These are phyloP conservation scores for Apophysomyces variabilis DNA, from an alignment of 371 early-diverging fungal species.

Conservation along the genomic window DNA sequence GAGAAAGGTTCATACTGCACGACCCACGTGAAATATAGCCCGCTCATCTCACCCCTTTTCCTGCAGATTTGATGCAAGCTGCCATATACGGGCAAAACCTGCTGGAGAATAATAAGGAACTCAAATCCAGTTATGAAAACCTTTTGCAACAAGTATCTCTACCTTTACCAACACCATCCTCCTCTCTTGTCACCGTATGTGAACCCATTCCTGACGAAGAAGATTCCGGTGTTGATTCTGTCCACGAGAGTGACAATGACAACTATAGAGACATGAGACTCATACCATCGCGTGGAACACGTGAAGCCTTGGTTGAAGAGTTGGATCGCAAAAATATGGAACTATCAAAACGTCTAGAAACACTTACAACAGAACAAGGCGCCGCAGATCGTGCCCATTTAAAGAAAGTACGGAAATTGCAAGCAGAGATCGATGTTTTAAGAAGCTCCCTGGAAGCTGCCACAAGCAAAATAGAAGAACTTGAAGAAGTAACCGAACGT, in stretches of 20 bases:
- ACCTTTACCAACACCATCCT: constrained; percentile 20
- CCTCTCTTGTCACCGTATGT: constrained; percentile 19
- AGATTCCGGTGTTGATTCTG: constrained; percentile 8
- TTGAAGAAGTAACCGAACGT: constrained; percentile 22
- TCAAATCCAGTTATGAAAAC: constrained; percentile 53
- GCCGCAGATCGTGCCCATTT: constrained; percentile 18
- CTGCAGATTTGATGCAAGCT: constrained; percentile 48
- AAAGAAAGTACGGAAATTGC: constrained; percentile 21
- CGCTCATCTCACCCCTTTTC: neutral
- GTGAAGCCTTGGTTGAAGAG: constrained; percentile 33
- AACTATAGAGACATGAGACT: constrained; percentile 17
- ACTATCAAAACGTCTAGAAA: constrained; percentile 21
- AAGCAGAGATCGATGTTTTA: constrained; percentile 25
- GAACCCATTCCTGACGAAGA: constrained; percentile 4
- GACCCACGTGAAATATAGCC: constrained; percentile 5
- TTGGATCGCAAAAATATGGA: constrained; percentile 30
- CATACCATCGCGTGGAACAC: constrained; percentile 19
- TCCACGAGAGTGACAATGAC: constrained; percentile 13
- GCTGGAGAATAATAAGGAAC: constrained; percentile 46
- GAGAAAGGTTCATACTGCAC: constrained; percentile 27
- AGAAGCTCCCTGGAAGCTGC: constrained; percentile 28
- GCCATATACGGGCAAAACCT: constrained; percentile 56
- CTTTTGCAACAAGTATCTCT: constrained; percentile 29
- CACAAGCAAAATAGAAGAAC: constrained; percentile 28
- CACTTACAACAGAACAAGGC: constrained; percentile 15